Conservation (phyloP, 306 rosid species). For the Vigna radiata region DNA sequence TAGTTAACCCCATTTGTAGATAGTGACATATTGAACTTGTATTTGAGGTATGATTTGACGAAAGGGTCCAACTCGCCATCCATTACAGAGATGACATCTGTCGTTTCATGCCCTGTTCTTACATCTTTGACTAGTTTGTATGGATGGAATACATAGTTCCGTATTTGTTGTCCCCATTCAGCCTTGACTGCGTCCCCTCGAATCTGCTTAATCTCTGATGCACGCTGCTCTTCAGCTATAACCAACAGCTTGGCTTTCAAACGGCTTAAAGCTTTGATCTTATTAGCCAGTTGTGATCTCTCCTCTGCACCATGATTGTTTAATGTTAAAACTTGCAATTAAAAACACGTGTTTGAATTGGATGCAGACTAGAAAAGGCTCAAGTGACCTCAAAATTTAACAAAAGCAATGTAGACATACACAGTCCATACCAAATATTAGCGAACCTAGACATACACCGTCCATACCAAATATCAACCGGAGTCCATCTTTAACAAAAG, state of each 20-base stretch:
- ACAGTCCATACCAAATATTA: background rate
- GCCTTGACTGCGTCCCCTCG: conserved; percentile 95
- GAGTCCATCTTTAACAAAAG: background rate
- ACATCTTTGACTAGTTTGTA: conserved; percentile 96
- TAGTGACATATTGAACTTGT: conserved; percentile 64
- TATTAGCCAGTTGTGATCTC: conserved; percentile 92
- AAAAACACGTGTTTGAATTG: conserved; percentile 1
- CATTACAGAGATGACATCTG: conserved; percentile 87
- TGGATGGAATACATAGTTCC: conserved; percentile 96
- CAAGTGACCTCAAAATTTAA: background rate
- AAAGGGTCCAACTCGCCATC: conserved; percentile 92
- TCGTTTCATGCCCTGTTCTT: conserved; percentile 77
- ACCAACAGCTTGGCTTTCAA: conserved; percentile 91
- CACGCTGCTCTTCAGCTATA: conserved; percentile 90
- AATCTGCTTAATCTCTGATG: conserved; percentile 89
- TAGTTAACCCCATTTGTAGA: conserved; percentile 52
- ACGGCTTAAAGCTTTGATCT: conserved; percentile 82
- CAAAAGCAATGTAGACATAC: background rate
- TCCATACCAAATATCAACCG: background rate
- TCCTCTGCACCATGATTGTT: conserved; percentile 68
- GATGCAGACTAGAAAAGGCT: conserved; percentile 9
- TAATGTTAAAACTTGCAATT: conserved; percentile 28
- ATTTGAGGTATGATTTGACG: conserved; percentile 87
- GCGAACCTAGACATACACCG: background rate
- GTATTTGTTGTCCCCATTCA: conserved; percentile 98